Base-by-base conservation (phyloP, 2,329 filamentous ascomycete species). In the Peltaster fructicola region DNA sequence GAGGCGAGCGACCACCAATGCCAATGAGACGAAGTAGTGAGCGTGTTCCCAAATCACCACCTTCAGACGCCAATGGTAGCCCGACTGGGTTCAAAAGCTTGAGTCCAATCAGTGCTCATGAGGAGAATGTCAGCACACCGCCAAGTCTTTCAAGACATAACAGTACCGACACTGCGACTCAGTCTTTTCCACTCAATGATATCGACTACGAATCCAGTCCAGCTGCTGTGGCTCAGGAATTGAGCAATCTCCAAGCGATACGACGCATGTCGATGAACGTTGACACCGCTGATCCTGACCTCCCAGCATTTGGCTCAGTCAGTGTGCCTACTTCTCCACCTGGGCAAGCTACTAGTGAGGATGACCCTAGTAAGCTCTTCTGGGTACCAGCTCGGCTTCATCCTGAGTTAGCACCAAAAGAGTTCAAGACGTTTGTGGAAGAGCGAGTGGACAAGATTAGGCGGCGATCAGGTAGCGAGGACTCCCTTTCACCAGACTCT, bases 341-440 rank as follows among this genome's bases (percentile, higher is more conserved):
- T 2, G 70, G 63, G 3, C 68, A 51, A 18, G 36, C 71, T 15
- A 66, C 69, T 31, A 76, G 80, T 34, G 82, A 91, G 47, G 76
- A 82, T 40, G 85, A 95, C 46, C 71, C 81, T 6, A 82, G 84
- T 2, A 68, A 82, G 33, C 56, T 95, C 30, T 78, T 95, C 37
- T 98, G 88, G 88, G 88, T 98, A 5, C 88, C 88, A 4, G 88
- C 88, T 13, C 71, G 82, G 30, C 65, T 98, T 14, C 88, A 98
- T 42, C 88, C 88, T 1, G 88, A 98, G 51, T 61, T 98, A 23
- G 88, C 88, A 3, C 88, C 88, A 1, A 82, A 78, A 44, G 88
- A 93, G 40, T 98, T 95, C 61, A 93, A 91, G 52, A 85, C 76
- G 1, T 98, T 95, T 39, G 65, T 98, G 2, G 85, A 98, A 43